phyloP scores from a whole-genome alignment of 352 stramenopile species.

The Thraustotheca clavata region DNA sequence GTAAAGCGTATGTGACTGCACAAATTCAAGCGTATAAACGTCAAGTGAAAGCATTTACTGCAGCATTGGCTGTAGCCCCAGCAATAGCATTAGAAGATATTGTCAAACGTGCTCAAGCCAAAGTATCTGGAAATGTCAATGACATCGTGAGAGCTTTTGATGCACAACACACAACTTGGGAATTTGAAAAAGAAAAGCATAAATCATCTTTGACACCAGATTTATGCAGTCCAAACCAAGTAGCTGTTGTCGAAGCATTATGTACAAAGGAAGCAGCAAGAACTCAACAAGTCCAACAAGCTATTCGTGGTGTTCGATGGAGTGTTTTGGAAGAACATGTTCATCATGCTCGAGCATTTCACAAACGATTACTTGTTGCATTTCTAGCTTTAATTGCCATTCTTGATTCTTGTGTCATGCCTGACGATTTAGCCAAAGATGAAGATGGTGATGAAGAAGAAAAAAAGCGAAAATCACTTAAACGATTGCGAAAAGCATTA shows the following conservation, averaged over 20 bases:
- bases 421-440: constrained; percentile 32
- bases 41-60: constrained; percentile 50
- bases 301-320: constrained; percentile 27
- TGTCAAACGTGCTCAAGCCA: constrained; percentile 19
- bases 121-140: constrained; percentile 13
- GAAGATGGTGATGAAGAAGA: neutral
- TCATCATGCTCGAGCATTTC: constrained; percentile 31
- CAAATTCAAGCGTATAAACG: constrained; percentile 48
- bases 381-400: constrained; percentile 35
- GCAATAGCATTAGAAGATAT: constrained; percentile 30
- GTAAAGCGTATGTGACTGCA: constrained; percentile 36
- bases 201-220: constrained; percentile 49
- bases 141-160: constrained; percentile 28
- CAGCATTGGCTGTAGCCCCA: constrained; percentile 48
- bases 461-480: constrained; percentile 64
- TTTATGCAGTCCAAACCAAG: constrained; percentile 67
- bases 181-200: constrained; percentile 40
- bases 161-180: constrained; percentile 31
- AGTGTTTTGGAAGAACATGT: constrained; percentile 32
- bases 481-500: constrained; percentile 50
- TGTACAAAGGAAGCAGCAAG: constrained; percentile 43
- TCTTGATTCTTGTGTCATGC: constrained; percentile 55
- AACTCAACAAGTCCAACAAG: constrained; percentile 27
- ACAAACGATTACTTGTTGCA: constrained; percentile 39
- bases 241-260: constrained; percentile 36